Percentiles rank a stretch among this genome's conserved stretches.
Conservation (phyloP, 1,139 yeast genomes). For the Kodamaea suecica region DNA sequence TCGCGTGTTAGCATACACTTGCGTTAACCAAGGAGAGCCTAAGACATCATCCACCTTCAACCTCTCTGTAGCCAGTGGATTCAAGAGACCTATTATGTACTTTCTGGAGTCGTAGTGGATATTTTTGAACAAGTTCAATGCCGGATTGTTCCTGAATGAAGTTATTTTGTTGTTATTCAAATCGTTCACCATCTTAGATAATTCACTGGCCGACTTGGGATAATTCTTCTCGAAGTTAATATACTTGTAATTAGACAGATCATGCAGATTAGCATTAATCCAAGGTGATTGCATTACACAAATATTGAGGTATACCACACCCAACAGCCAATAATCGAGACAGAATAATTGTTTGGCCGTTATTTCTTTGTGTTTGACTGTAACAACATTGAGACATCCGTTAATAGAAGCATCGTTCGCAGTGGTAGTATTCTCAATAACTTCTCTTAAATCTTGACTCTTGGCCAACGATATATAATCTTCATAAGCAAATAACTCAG, state of each 20-base stretch:
- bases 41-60: conserved; percentile 26
- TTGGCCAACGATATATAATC: conserved; percentile 7
- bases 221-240: conserved; percentile 12
- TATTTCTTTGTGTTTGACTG: conserved; percentile 4
- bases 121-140: conserved; percentile 32
- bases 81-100: conserved; percentile 31
- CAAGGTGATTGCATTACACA: conserved; percentile 48
- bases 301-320: conserved; percentile 47
- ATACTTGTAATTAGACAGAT: conserved; percentile 14
- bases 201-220: conserved; percentile 8
- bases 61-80: conserved; percentile 30
- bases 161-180: conserved; percentile 15
- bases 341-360: conserved; percentile 20
- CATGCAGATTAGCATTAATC: conserved; percentile 32
- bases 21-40: conserved; percentile 38
- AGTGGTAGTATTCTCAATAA: neutral
- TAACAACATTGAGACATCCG: neutral
- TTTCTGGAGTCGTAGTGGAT: conserved; percentile 40
- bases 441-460: conserved; percentile 7
- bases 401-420: neutral
- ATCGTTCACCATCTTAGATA: conserved; percentile 13
- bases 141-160: conserved; percentile 26
- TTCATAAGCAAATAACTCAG: conserved; percentile 44
- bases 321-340: conserved; percentile 53
- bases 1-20: conserved; percentile 42